phyloP scores from a whole-genome alignment of 1,284 basidiomycete genomes.

The Psilocybe mexicana region DNA sequence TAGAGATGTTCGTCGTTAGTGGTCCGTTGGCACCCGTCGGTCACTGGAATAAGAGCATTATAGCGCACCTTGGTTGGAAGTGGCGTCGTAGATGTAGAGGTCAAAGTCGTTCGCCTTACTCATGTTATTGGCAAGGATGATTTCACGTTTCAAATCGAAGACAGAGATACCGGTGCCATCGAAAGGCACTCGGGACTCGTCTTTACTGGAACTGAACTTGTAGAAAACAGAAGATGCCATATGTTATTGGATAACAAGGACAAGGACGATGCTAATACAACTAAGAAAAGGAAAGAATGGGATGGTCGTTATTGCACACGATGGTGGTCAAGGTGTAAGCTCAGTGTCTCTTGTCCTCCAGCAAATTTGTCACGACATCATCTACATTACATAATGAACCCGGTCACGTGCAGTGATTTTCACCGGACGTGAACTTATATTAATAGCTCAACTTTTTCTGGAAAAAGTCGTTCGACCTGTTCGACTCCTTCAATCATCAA shows the following conservation, averaged over 20 bases:
- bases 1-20: slow-evolving; percentile 33
- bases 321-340: slow-evolving; percentile 7
- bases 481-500: not conserved
- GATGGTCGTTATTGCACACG: not conserved
- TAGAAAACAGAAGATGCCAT: slow-evolving; percentile 98
- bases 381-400: not conserved
- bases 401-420: not conserved
- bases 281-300: slow-evolving; percentile 10
- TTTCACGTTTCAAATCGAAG: slow-evolving; percentile 98
- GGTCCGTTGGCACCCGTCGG: not conserved
- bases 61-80: slow-evolving; percentile 81
- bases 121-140: slow-evolving; percentile 95
- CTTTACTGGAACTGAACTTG: slow-evolving; percentile 94
- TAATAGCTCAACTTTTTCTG: not conserved
- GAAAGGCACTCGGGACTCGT: slow-evolving; percentile 94
- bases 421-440: not conserved
- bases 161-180: slow-evolving; percentile 98
- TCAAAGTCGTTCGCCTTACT: slow-evolving; percentile 98
- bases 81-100: slow-evolving; percentile 81
- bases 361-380: slow-evolving; percentile 10
- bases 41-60: slow-evolving; percentile 13
- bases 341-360: not conserved
- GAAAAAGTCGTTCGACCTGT: slow-evolving; percentile 22
- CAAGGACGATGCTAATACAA: slow-evolving; percentile 22
- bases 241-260: slow-evolving; percentile 33